Base-by-base conservation (phyloP, 1,284 basidiomycete species). In the Leccinum insigne region DNA sequence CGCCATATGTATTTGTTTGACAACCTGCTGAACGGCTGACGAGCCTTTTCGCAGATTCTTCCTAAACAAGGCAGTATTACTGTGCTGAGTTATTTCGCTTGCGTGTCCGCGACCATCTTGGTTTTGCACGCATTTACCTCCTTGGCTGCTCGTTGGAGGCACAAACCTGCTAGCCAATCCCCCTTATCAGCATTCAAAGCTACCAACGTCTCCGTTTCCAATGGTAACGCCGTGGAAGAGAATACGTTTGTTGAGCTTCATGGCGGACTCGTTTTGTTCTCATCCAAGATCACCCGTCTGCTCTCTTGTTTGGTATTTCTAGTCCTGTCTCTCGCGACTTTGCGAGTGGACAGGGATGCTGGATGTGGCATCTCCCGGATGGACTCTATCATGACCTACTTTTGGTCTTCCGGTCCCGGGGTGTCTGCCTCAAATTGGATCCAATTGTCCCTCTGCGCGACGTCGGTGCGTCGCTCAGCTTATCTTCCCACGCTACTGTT, bases 301-400 rank as follows among this genome's bases (percentile, higher is more conserved):
- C 60, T 61, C 60, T 61, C 47, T 23, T 54, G 60, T 16, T n/a
- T 64, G 23, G 47, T 23, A 3, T 54, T 63, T 64, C 44, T 63
- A 8, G n/a, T 16, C 8, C 32, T 63, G 10, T 63, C 63, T 44
- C 11, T 52, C 14, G 23, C n/a, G 8, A 63, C 62, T 11, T 21
- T 63, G 5, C 63, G 3, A 10, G 3, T 11, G 23, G 42, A 54
- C 49, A 38, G 13, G 13, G 40, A 61, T 26, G 18, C 47, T 57
- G 62, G 18, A 29, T 26, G 35, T 29, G 29, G 29, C 16, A 47
- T 26, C 62, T 23, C 18, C 32, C 5, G 10, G 14, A 29, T 18
- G 32, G 9, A 35, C 14, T 16, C 32, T 18, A 23, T n/a, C 3
- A 54, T 52, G 6, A 23, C 14, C 18, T 23, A 63, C 42, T 47